Evolutionary conservation across 2,329 filamentous ascomycete genomes (phyloP).

Genomic region (Aspergillus neotritici): DNA sequence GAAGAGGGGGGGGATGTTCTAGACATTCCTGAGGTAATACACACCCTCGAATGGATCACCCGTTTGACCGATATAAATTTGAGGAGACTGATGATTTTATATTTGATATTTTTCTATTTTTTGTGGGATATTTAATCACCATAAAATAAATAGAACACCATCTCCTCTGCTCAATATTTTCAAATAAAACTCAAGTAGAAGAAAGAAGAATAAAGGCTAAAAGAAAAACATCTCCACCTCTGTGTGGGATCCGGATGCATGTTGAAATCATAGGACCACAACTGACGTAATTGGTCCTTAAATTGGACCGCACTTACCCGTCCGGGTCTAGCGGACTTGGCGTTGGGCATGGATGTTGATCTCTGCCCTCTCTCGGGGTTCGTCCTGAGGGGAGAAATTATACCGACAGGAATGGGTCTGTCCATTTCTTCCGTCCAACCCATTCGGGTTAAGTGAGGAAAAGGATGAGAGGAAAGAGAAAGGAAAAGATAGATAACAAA

Average conservation of each 20-base stretch:
- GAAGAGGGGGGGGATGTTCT: no score
- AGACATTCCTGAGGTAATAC: no score
- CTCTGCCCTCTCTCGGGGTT: conserved; percentile 6
- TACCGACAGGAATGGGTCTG: no score
- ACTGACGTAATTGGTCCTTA: conserved; percentile 13
- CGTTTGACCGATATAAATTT: no score
- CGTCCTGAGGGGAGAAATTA: not conserved
- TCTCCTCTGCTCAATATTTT: no score
- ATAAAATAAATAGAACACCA: no score
- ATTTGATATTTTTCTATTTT: not conserved
- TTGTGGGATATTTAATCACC: no score
- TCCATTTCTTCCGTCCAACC: no score
- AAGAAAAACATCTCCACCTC: conserved; percentile 5
- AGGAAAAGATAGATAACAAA: not conserved
- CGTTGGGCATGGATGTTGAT: conserved; percentile 7
- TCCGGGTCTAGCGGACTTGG: not conserved
- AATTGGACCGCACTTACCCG: not conserved
- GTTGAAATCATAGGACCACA: conserved; percentile 20
- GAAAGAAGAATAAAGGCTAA: conserved; percentile 3
- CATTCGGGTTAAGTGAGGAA: no score
- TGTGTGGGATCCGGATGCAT: conserved; percentile 9
- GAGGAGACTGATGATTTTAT: no score
- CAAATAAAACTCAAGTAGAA: not conserved
- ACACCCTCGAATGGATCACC: no score
- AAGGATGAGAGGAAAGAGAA: not conserved